Base-by-base conservation (phyloP, 2,329 filamentous ascomycete genomes). In the Paecilomyces formosus region DNA sequence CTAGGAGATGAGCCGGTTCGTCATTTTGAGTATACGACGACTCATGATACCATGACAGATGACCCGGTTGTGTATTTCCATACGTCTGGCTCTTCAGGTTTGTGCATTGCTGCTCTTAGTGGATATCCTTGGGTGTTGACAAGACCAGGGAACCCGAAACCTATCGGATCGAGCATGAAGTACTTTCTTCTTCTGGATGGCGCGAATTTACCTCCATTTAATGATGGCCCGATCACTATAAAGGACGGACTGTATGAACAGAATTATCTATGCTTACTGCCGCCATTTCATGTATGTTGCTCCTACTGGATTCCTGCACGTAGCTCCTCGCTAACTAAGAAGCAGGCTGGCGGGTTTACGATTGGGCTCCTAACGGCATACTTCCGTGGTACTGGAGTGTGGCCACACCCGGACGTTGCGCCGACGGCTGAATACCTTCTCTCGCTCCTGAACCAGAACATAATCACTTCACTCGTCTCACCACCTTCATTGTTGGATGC, bases 61-160 rank as follows among this genome's bases (percentile, higher is more conserved):
- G 59, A 61, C 1, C 59, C 59, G 3, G 58, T 61, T 4, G 50
- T 61, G 18, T 28, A 55, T 12, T 26, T 61, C 11, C 59, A 61
- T 12, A 61, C 59, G 1, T 61, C 59, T n/a, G 59, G 59, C 8
- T 59, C 59, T 26, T 61, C 59, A 49, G 57, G 59, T 61, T 28
- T 31, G 55, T 59, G 1, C 1, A 51, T 52, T 8, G 18, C 18
- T 24, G 8, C 9, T 21, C 15, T 55, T 15, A 28, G 1, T 11
- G 35, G 35, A 45, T 8, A 18, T 3, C 13, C n/a, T 21, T n/a
- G 4, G 1, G 18, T 15, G n/a, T 45, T 8, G n/a, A 15, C n/a
- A n/a, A n/a, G n/a, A n/a, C 13, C 21, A 61, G 59, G 59, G 1
- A 61, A 61, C 49, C 59, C 59, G 8, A 61, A 61, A 21, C 59